Base-by-base conservation (phyloP, 2,329 filamentous ascomycete species). In the Xylariomycetidae sp. region DNA sequence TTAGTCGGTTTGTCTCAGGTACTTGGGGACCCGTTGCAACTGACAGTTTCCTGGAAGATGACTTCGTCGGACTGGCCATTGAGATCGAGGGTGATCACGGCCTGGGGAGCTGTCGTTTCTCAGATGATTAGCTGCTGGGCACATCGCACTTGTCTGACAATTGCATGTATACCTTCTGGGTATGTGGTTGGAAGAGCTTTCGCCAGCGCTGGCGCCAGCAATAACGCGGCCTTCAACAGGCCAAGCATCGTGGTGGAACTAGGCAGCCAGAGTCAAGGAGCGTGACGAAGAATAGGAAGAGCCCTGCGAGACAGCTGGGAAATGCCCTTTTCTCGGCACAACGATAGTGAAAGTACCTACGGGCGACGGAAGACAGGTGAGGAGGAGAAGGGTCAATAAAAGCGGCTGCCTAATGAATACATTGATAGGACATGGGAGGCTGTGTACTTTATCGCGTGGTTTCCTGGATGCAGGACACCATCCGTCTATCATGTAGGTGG, bases 201-300 rank as follows among this genome's bases (percentile, higher is more conserved):
- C 19, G 49, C 54, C 47, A 64, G 48, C 48, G 50, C 53, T 44
- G 60, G 56, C 45, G 52, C 57, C 48, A 63, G 40, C 43, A 63
- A 46, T 36, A 53, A 50, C 39, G 53, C 55, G 38, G 51, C 52
- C 53, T 49, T 49, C 25, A 49, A 35, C 31, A 54, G 52, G 49
- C 57, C 54, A 44, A 49, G 52, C 59, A 64, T 64, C 30, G 32
- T 50, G 29, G 39, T n/a, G n/a, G 39, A 42, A 39, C 35, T 27
- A 50, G 47, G 46, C 43, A 48, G 31, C 40, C 37, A 47, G 26
- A 20, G 32, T n/a, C n/a, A n/a, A 29, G 33, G 40, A 39, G 32
- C 39, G 25, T 37, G 23, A 39, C 22, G 29, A 39, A 31, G 16
- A 25, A 31, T n/a, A 25, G 17, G 31, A 18, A n/a, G 19, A 20